Evolutionary conservation across 306 rosid genomes (phyloP).

Genomic region (Acacia melanoxylon): DNA sequence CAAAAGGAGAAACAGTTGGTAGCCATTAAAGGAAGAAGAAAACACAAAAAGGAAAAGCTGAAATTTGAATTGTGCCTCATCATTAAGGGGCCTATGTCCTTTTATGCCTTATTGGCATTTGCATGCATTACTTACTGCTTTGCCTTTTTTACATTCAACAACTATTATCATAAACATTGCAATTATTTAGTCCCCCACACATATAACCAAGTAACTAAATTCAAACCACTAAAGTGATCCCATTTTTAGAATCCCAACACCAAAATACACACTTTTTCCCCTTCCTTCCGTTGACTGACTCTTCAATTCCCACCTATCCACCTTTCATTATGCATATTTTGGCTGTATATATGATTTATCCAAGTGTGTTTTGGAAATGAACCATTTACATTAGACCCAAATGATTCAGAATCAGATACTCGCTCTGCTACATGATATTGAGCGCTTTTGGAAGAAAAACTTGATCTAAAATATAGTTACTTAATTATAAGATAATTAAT

Average conservation of each 20-base stretch:
- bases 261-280: slow-evolving; percentile 39
- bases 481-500: no score
- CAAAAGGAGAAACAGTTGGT: slow-evolving; percentile 54
- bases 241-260: slow-evolving; percentile 86
- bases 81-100: slow-evolving; percentile 46
- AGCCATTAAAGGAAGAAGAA: slow-evolving; percentile 39
- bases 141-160: slow-evolving; percentile 53
- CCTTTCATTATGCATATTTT: background rate
- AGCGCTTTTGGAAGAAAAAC: no score
- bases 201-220: slow-evolving; percentile 31
- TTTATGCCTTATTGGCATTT: slow-evolving; percentile 25
- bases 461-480: no score
- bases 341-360: background rate
- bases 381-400: background rate
- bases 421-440: no score
- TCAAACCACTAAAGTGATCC: slow-evolving; percentile 42
- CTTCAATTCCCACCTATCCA: slow-evolving; percentile 1
- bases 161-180: slow-evolving; percentile 56
- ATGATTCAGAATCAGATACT: background rate
- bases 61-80: slow-evolving; percentile 82
- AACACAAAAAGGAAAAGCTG: slow-evolving; percentile 73
- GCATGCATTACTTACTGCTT: background rate
- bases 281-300: slow-evolving; percentile 73
- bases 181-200: slow-evolving; percentile 95
- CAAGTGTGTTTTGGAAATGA: background rate